Base-by-base conservation (phyloP, 306 rosid genomes). In the Glycine soja region DNA sequence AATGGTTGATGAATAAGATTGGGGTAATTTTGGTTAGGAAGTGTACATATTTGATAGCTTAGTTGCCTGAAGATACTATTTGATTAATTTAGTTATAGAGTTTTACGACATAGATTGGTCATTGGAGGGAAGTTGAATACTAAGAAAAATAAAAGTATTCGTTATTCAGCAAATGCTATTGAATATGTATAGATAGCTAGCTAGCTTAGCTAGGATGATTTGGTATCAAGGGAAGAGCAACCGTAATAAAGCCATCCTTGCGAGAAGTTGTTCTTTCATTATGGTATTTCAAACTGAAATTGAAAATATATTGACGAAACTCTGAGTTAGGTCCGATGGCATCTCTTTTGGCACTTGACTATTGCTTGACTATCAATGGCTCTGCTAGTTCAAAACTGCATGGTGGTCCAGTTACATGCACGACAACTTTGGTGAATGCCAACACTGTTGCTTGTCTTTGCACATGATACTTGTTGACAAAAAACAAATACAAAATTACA, bases 381-480 rank as follows among this genome's bases (percentile, higher is more conserved):
- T 32, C 51, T 74, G 42, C 56, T 76, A 50, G 78, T 64, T 80
- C 14, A 56, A 57, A 6, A 32, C 38, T 12, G 52, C 74, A 18
- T 48, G 65, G n/a, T 43, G 8, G 69, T 65, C 75, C 47, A 38
- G 84, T 66, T 72, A 45, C n/a, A 51, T 38, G 32, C 38, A 16
- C 64, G 32, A 75, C 43, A 69, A 42, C 50, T 63, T 81, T 65
- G 72, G 18, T 79, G 59, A 84, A 62, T 70, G 73, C 57, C 65
- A 56, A 61, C 56, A 15, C 34, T 81, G 80, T 87, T 76, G 54
- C 64, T 45, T 70, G 68, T 30, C 59, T 72, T 66, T 62, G 64
- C 84, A 19, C 50, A 58, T n/a, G 30, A 32, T 8, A 66, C n/a
- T 52, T 71, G 36, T 74, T 36, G 79, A 54, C 53, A 38, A 42